A percentile compares a stretch with the other conserved stretches of the same genome.
phyloP scores from a whole-genome alignment of 2,329 filamentous ascomycete genomes.

The Polychaeton citri region DNA sequence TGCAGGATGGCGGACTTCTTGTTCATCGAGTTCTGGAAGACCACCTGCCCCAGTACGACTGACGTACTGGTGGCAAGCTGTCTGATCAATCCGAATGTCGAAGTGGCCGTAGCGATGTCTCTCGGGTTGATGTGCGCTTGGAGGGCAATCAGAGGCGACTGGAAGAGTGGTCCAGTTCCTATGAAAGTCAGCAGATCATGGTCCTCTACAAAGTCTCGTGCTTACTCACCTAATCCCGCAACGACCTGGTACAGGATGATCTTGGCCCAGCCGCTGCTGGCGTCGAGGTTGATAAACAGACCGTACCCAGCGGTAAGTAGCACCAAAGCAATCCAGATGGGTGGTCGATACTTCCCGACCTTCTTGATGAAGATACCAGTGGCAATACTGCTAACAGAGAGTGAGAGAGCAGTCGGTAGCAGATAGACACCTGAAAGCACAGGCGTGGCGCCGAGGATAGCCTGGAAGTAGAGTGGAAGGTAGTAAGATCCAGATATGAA shows the following conservation, averaged over 20 bases:
- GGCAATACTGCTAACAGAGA: conserved; percentile 19
- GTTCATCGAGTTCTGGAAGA: conserved; percentile 65
- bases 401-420: conserved; percentile 20
- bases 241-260: conserved; percentile 44
- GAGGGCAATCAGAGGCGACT: conserved; percentile 53
- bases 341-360: conserved; percentile 36
- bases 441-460: conserved; percentile 53
- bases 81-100: conserved; percentile 54
- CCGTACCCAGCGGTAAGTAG: conserved; percentile 26
- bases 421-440: conserved; percentile 56
- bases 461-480: conserved; percentile 75
- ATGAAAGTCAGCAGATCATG: neutral
- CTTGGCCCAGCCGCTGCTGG: conserved; percentile 23
- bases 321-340: conserved; percentile 32
- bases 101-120: conserved; percentile 56
- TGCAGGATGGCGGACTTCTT: conserved; percentile 37
- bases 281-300: conserved; percentile 24
- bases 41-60: conserved; percentile 61
- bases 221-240: conserved; percentile 39
- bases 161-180: conserved; percentile 51
- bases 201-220: conserved; percentile 5
- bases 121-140: conserved; percentile 48
- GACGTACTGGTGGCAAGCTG: conserved; percentile 56
- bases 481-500: conserved; percentile 73
- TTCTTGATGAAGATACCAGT: conserved; percentile 31